Evolutionary conservation across 148 eudicot species (phyloP).

Genomic region (Chenopodium formosanum): DNA sequence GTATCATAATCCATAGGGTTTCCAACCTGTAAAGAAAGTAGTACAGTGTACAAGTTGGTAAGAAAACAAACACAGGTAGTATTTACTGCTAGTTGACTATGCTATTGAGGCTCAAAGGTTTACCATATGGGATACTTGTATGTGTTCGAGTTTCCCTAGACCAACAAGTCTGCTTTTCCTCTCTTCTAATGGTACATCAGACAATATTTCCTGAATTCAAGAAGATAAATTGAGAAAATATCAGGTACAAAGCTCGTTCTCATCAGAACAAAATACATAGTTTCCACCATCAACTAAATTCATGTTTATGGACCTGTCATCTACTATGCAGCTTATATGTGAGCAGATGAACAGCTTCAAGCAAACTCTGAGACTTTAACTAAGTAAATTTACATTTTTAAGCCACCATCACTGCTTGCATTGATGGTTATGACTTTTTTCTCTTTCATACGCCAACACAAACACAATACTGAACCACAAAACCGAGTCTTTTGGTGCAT

Average conservation of each 20-base stretch:
- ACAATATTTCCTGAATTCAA: constrained; percentile 65
- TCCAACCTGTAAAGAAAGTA: constrained; percentile 53
- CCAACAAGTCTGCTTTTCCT: constrained; percentile 45
- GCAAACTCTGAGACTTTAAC: no score
- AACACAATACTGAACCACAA: no score
- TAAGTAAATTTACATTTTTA: no score
- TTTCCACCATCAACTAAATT: neutral
- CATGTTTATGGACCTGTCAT: no score
- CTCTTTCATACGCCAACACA: no score
- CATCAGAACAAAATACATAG: no score
- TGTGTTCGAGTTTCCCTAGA: constrained; percentile 56
- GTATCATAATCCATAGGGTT: constrained; percentile 78
- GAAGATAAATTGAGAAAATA: neutral
- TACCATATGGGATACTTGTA: constrained; percentile 77
- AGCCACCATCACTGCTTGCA: no score
- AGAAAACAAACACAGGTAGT: neutral
- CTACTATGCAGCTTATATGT: no score
- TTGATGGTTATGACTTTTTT: no score
- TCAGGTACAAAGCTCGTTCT: neutral
- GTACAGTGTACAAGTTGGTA: constrained; percentile 9
- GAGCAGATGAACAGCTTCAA: no score
- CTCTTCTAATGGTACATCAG: constrained; percentile 73
- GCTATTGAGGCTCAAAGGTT: constrained; percentile 12
- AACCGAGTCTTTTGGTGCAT: no score
- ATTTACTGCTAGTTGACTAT: neutral